Evolutionary conservation across 2,329 filamentous ascomycete genomes (phyloP), one percentile per base, ranked within the genome.

Genomic region (Aspergillus neotritici): DNA sequence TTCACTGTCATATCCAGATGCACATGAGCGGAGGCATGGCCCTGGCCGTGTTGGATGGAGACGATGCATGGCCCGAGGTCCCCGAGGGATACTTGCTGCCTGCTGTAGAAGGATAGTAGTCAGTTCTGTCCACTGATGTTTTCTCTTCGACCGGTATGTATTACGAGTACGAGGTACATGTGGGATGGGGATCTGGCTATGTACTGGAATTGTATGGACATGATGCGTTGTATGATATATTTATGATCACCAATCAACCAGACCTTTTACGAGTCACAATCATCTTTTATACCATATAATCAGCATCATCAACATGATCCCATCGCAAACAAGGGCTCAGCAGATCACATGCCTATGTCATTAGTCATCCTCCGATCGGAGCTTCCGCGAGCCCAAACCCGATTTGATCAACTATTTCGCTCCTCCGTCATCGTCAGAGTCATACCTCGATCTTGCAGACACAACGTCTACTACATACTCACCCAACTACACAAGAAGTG

Each of bases 1-100:
- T 78, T 39, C 74, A 78, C 54, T 78, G 75, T 46, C 74, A 77
- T 56, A 67, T 77, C 10, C 65, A 76, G 55, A 65, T 63, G 30
- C 75, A 78, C 62, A 55, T 75, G 37, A 64, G 60, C 36, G 73
- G 73, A 0, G 74, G 73, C 0, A 77, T 77, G 73, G 66, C 65
- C 0, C 59, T 76, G 42, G 68, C 68, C 0, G 62, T 77, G 11
- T 47, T 76, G 38, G 74, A 78, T 55, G 73, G 73, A 0, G 61
- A 74, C 15, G 73, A 77, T 54, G 62, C 55, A 12, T 75, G 69
- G 70, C 66, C 39, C 67, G 74, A 34, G 15, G 48, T 52, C 5
- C 48, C 51, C 1, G 35, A 37, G 8, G 44, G 40, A 33, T 51
- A 51, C 10, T 34, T 31, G 12, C 31, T 25, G 2, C 21, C 21